Conservation (phyloP, 2,329 filamentous ascomycete genomes). For the Periconia sp. region DNA sequence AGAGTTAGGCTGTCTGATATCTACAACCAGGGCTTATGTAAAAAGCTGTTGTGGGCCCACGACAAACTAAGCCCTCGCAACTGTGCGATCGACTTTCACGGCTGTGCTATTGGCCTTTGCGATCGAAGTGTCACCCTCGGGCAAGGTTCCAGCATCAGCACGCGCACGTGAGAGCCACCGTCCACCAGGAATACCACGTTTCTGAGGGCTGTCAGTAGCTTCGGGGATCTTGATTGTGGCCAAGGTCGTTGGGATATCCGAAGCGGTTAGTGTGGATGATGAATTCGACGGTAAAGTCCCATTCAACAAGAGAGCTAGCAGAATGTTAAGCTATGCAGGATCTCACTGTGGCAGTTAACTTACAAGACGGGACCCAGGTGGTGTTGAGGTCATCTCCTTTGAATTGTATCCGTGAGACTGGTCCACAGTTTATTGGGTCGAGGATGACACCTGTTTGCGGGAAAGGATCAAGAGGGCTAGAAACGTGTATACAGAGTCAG, state of each 20-base stretch:
- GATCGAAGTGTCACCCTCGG: background rate
- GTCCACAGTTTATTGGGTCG: conserved; percentile 2
- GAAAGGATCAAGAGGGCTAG: conserved; percentile 32
- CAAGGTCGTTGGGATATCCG: background rate
- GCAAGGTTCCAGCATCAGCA: background rate
- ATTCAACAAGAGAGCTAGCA: background rate
- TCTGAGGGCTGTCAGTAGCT: background rate
- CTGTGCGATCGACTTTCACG: background rate
- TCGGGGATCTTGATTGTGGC: background rate
- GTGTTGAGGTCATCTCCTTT: background rate
- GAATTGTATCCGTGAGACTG: background rate
- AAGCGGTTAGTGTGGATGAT: background rate
- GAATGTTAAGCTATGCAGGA: background rate
- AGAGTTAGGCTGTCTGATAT: no score
- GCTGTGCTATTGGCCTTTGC: background rate
- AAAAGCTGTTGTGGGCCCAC: no score
- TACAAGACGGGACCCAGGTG: background rate
- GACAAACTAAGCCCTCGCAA: background rate
- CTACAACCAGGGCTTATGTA: no score
- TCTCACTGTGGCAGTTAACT: background rate
- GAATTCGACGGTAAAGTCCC: background rate
- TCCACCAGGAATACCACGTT: background rate
- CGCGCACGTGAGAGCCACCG: background rate
- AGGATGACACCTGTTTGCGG: conserved; percentile 12
- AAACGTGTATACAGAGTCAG: no score